Conservation (phyloP, 1,139 yeast species). For the Candida tunisiensis region DNA sequence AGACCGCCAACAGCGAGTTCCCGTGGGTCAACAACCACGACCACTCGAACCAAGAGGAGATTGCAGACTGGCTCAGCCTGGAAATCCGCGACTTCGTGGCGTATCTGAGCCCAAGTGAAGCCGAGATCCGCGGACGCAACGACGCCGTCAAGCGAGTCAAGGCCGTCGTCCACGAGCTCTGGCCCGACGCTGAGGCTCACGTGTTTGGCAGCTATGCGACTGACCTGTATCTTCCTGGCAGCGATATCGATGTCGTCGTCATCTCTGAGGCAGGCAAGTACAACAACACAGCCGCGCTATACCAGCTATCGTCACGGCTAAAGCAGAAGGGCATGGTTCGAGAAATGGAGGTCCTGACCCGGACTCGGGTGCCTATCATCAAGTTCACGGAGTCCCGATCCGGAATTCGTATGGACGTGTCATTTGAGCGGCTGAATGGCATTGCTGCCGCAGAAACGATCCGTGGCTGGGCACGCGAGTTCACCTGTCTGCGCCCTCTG, state of each 20-base stretch:
- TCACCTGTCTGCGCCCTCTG: constrained; percentile 74
- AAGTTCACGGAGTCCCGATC: constrained; percentile 70
- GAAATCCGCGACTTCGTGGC: constrained; percentile 80
- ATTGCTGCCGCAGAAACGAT: constrained; percentile 71
- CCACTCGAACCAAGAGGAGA: constrained; percentile 55
- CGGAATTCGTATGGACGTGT: constrained; percentile 69
- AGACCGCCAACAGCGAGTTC: constrained; percentile 20
- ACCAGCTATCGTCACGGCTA: constrained; percentile 57
- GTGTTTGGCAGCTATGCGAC: constrained; percentile 97
- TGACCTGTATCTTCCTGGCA: constrained; percentile 84
- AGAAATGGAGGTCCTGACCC: constrained; percentile 66
- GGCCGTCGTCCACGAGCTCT: constrained; percentile 35
- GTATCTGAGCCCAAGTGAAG: constrained; percentile 72
- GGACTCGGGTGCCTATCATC: constrained; percentile 90
- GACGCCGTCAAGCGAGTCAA: constrained; percentile 46
- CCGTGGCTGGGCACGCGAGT: constrained; percentile 51
- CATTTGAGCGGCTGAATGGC: constrained; percentile 83
- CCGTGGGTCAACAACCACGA: constrained; percentile 77
- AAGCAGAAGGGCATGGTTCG: constrained; percentile 21
- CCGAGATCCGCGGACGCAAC: constrained; percentile 58
- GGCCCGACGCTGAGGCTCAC: constrained; percentile 72
- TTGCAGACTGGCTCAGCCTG: constrained; percentile 75
- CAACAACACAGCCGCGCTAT: constrained; percentile 41
- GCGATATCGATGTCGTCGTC: constrained; percentile 92
- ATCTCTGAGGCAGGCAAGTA: constrained; percentile 48